phyloP scores from a whole-genome alignment of 306 rosid genomes.

The Malus sieversii region DNA sequence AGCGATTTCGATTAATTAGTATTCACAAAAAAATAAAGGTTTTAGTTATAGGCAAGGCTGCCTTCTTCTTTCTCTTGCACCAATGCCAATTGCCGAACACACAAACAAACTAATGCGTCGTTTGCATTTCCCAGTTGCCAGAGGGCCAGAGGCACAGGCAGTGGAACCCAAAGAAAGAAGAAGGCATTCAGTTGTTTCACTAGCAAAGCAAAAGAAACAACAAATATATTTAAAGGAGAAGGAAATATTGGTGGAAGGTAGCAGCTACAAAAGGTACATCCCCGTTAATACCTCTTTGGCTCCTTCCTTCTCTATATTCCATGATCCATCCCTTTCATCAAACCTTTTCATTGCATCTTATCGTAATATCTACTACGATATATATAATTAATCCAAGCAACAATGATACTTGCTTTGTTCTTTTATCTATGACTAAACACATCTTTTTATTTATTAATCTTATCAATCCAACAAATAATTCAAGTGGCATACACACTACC shows the following conservation, averaged over 20 bases:
- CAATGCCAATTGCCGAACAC: conserved; percentile 6
- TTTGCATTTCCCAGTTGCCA: neutral
- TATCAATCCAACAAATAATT: too few relatives aligned
- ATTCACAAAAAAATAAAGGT: neutral
- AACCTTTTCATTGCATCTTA: neutral
- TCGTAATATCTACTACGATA: too few relatives aligned
- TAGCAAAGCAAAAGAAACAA: conserved; percentile 8
- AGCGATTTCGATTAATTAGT: neutral
- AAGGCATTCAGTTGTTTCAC: neutral
- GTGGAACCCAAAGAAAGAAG: neutral
- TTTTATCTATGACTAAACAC: neutral
- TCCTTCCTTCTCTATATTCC: neutral
- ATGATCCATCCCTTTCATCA: neutral
- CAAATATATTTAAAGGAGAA: neutral
- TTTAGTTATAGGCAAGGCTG: neutral
- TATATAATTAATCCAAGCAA: neutral
- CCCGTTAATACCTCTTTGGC: neutral
- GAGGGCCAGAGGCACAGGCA: neutral
- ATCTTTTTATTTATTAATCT: too few relatives aligned
- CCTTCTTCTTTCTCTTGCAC: conserved; percentile 24
- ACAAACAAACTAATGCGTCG: conserved; percentile 4
- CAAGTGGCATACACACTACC: neutral
- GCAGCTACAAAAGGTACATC: neutral
- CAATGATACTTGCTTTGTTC: too few relatives aligned
- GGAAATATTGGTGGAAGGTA: neutral